Percentiles rank a stretch among this genome's conserved stretches.
Conservation (phyloP, 192 early-diverging fungal genomes). For the Powellomyces hirtus region DNA sequence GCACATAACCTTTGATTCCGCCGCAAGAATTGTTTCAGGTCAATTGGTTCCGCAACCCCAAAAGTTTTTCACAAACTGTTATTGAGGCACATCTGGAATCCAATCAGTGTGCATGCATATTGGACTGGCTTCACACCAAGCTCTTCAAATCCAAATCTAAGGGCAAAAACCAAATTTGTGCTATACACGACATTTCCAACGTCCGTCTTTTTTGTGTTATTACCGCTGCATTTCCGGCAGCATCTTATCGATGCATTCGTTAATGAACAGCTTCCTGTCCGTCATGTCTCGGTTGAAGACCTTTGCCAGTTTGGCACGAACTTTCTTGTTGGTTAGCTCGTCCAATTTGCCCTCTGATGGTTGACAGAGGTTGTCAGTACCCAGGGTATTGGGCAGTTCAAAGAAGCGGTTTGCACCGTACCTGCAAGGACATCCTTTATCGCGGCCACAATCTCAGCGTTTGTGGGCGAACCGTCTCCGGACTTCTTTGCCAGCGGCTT, state of each 20-base stretch:
- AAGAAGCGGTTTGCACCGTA: not conserved
- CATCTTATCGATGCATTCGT: slow-evolving; percentile 3
- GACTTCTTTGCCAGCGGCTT: not conserved
- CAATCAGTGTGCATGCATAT: too few relatives aligned
- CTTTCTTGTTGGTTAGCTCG: not conserved
- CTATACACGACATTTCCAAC: too few relatives aligned
- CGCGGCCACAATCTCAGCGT: not conserved
- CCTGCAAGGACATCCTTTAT: not conserved
- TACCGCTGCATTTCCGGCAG: not conserved
- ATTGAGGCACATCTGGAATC: too few relatives aligned
- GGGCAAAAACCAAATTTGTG: too few relatives aligned
- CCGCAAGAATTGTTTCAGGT: too few relatives aligned
- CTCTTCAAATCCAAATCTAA: too few relatives aligned
- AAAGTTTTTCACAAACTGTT: too few relatives aligned
- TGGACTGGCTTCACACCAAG: too few relatives aligned
- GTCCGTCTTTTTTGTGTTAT: too few relatives aligned
- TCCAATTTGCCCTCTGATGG: not conserved
- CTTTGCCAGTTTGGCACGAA: not conserved
- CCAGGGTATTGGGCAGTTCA: not conserved
- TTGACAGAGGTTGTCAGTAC: not conserved
- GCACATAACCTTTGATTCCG: too few relatives aligned
- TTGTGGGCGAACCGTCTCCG: not conserved
- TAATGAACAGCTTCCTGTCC: slow-evolving; percentile 5
- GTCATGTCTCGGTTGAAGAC: not conserved
- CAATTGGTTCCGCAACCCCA: too few relatives aligned